A percentile compares a stretch with the other conserved stretches of the same genome.
Conservation (phyloP, 1,284 basidiomycete species). For the Sporisorium scitamineum region DNA sequence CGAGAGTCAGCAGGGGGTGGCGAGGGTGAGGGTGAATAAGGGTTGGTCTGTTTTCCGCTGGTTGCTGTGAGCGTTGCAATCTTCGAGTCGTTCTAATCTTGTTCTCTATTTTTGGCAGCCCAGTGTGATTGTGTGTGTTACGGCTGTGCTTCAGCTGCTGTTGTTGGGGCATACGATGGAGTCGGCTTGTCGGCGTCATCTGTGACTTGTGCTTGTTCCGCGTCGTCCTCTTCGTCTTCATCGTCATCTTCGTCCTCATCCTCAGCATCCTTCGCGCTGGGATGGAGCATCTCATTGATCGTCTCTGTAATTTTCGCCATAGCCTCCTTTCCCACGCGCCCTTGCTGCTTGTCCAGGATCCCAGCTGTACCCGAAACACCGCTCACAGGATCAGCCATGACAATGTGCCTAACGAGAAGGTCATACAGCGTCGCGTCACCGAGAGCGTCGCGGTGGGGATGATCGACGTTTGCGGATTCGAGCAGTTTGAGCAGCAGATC, state of each 20-base stretch:
- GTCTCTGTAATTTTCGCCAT: neutral
- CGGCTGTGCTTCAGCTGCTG: neutral
- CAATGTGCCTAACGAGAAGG: slow-evolving; percentile 19
- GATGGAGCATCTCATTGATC: slow-evolving; percentile 12
- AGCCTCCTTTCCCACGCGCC: slow-evolving; percentile 19
- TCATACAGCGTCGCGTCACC: slow-evolving; percentile 37
- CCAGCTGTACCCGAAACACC: neutral
- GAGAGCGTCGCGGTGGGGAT: neutral
- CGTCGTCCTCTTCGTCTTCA: slow-evolving; percentile 19
- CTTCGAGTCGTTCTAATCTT: neutral
- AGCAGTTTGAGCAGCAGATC: slow-evolving; percentile 25
- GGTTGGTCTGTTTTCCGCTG: slow-evolving; percentile 42
- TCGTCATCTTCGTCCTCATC: slow-evolving; percentile 34
- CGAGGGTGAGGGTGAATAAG: slow-evolving; percentile 25
- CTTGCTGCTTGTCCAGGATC: slow-evolving; percentile 13
- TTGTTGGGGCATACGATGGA: neutral
- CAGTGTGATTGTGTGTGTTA: neutral
- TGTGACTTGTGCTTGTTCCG: neutral
- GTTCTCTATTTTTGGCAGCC: too few relatives aligned
- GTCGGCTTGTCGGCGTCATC: neutral
- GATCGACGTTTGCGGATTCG: slow-evolving; percentile 16
- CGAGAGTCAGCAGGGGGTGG: neutral
- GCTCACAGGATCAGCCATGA: neutral
- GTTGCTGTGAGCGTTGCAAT: slow-evolving; percentile 17
- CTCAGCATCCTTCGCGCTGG: slow-evolving; percentile 7